A percentile compares a stretch with the other conserved stretches of the same genome.
These are phyloP conservation scores for Neocatenulostroma microsporum DNA, from an alignment of 2,329 filamentous ascomycete species.

Conservation along the genomic window DNA sequence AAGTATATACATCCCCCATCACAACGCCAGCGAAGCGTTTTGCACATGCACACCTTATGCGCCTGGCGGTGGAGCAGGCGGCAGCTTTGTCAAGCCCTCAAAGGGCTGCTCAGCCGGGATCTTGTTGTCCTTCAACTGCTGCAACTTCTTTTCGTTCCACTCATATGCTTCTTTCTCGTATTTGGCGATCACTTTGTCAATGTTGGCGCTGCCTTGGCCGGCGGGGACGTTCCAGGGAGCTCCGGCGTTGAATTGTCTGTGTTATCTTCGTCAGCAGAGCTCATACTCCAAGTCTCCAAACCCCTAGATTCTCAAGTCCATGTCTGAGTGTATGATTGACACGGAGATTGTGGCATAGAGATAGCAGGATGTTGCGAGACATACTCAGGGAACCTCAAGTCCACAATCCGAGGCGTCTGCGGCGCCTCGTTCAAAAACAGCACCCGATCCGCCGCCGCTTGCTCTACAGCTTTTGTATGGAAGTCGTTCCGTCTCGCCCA, in stretches of 20 bases:
- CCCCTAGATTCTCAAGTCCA: no score
- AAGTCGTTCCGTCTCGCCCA: slow-evolving; percentile 52
- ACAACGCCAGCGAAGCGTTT: not conserved
- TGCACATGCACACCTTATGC: not conserved
- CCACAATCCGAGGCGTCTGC: slow-evolving; percentile 39
- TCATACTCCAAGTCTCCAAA: no score
- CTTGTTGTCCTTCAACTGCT: slow-evolving; percentile 32
- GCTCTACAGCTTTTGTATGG: slow-evolving; percentile 54
- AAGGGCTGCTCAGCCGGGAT: slow-evolving; percentile 28
- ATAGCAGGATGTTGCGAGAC: no score
- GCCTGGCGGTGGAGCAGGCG: slow-evolving; percentile 14
- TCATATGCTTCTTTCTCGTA: slow-evolving; percentile 53
- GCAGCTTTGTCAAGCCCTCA: slow-evolving; percentile 20
- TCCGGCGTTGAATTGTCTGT: slow-evolving; percentile 54
- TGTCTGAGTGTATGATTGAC: no score
- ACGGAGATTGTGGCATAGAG: no score
- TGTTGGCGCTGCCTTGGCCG: slow-evolving; percentile 50
- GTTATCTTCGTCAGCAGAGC: no score
- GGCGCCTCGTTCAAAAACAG: slow-evolving; percentile 47
- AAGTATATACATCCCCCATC: not conserved
- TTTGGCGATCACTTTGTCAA: slow-evolving; percentile 54
- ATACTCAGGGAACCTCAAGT: slow-evolving; percentile 58
- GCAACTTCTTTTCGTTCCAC: slow-evolving; percentile 49
- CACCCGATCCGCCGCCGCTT: slow-evolving; percentile 55
- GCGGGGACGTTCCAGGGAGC: slow-evolving; percentile 58